phyloP scores from a whole-genome alignment of 108 stramenopile species.

The Nitzschia inconspicua region DNA sequence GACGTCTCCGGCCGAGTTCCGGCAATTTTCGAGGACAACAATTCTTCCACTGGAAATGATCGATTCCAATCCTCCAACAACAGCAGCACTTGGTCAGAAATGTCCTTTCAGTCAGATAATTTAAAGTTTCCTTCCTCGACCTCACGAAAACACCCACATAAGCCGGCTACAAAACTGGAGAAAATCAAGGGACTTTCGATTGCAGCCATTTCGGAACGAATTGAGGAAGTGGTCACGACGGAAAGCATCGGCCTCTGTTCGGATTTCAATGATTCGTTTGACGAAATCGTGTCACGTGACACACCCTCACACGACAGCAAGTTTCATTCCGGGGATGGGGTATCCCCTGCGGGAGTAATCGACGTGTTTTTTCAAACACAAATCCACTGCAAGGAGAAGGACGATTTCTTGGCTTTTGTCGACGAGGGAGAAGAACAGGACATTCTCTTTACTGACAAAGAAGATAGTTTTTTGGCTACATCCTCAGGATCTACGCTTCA shows the following conservation, averaged over 20 bases:
- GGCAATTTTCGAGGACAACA: neutral
- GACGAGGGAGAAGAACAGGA: constrained; percentile 8
- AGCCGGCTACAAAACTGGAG: neutral
- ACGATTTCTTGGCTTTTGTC: constrained; percentile 2
- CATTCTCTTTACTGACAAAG: constrained; percentile 8
- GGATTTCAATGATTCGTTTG: constrained; percentile 7
- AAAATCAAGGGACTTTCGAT: neutral
- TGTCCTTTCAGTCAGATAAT: constrained; percentile 6
- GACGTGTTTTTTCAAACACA: neutral
- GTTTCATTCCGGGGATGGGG: neutral
- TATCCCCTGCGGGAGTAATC: constrained; percentile 1
- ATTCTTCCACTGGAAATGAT: neutral
- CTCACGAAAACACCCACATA: neutral
- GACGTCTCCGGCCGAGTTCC: no score
- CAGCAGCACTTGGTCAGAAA: constrained; percentile 15
- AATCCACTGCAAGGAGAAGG: neutral
- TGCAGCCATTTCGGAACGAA: neutral
- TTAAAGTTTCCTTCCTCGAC: neutral
- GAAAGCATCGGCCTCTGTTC: neutral
- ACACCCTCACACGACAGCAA: neutral
- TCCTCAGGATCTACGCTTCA: neutral
- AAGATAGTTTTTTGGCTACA: constrained; percentile 6
- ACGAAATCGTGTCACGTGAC: constrained; percentile 3
- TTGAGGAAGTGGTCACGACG: neutral
- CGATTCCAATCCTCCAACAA: neutral